Conservation (phyloP, 139 green algal genomes). For the Deuterostichococcus epilithicus region DNA sequence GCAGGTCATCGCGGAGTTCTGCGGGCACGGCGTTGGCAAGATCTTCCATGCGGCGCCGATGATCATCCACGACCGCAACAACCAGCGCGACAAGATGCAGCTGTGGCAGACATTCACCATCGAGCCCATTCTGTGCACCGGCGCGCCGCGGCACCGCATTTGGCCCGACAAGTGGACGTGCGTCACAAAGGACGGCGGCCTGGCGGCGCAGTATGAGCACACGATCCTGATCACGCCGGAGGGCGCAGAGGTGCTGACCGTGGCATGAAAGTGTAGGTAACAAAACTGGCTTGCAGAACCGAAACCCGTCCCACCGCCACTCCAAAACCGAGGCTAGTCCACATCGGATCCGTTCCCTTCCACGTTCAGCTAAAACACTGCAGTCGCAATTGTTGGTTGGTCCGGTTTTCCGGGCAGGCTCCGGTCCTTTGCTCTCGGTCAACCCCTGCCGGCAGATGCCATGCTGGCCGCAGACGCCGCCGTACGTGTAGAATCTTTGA, state of each 20-base stretch:
- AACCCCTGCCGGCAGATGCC: no score
- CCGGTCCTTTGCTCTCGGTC: no score
- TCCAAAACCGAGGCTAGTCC: no score
- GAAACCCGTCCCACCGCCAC: no score
- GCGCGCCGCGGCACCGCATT: conserved; percentile 43
- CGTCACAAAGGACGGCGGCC: conserved; percentile 80
- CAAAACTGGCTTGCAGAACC: neutral
- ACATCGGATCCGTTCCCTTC: no score
- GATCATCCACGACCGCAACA: conserved; percentile 83
- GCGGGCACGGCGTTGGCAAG: conserved; percentile 92
- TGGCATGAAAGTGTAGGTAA: conserved; percentile 11
- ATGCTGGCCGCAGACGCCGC: no score
- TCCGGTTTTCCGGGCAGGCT: no score
- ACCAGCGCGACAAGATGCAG: conserved; percentile 60
- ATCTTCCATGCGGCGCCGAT: conserved; percentile 86
- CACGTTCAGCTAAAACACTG: no score
- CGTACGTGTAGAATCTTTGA: no score
- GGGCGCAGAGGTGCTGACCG: conserved; percentile 86
- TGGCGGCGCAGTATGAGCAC: conserved; percentile 94
- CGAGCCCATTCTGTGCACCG: conserved; percentile 91
- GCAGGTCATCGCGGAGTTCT: conserved; percentile 74
- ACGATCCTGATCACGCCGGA: conserved; percentile 89
- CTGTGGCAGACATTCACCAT: conserved; percentile 95
- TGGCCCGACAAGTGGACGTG: conserved; percentile 96
- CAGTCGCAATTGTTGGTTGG: no score